Evolutionary conservation across 2,329 filamentous ascomycete genomes (phyloP).

Genomic region (Orbilia blumenaviensis): DNA sequence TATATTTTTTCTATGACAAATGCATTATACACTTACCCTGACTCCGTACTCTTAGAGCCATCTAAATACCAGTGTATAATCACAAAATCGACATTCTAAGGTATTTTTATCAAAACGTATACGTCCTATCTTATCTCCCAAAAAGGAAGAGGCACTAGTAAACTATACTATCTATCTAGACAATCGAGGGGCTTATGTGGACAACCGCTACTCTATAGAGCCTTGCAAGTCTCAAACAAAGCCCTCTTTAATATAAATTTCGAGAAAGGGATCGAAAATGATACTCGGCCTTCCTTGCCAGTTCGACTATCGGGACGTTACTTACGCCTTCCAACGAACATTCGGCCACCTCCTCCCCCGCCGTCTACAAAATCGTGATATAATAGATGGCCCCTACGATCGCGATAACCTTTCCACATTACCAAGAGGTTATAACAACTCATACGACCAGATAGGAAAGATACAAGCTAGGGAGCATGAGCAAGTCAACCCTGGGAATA

Average conservation of each 20-base stretch:
- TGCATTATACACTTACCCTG: too few relatives aligned
- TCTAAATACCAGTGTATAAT: too few relatives aligned
- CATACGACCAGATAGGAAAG: background rate
- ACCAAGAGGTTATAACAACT: slow-evolving; percentile 28
- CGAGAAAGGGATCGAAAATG: slow-evolving; percentile 12
- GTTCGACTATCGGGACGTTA: slow-evolving; percentile 38
- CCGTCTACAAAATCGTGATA: slow-evolving; percentile 19
- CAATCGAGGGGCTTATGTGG: too few relatives aligned
- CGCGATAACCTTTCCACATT: slow-evolving; percentile 5
- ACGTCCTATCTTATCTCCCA: too few relatives aligned
- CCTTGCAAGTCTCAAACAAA: too few relatives aligned
- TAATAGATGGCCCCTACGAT: background rate
- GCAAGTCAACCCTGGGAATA: background rate
- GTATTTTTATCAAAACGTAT: too few relatives aligned
- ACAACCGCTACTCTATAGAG: too few relatives aligned
- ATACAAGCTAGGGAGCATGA: slow-evolving; percentile 29
- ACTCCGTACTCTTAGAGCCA: too few relatives aligned
- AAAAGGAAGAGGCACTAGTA: too few relatives aligned
- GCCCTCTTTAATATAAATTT: background rate
- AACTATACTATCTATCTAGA: too few relatives aligned
- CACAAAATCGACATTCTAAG: too few relatives aligned
- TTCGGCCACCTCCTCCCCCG: slow-evolving; percentile 42
- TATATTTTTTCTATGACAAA: too few relatives aligned
- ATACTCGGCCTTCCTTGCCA: slow-evolving; percentile 42
- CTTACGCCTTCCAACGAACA: slow-evolving; percentile 36